Conservation (phyloP, 2,329 filamentous ascomycete genomes). For the Ceratocystis diversiconidia region DNA sequence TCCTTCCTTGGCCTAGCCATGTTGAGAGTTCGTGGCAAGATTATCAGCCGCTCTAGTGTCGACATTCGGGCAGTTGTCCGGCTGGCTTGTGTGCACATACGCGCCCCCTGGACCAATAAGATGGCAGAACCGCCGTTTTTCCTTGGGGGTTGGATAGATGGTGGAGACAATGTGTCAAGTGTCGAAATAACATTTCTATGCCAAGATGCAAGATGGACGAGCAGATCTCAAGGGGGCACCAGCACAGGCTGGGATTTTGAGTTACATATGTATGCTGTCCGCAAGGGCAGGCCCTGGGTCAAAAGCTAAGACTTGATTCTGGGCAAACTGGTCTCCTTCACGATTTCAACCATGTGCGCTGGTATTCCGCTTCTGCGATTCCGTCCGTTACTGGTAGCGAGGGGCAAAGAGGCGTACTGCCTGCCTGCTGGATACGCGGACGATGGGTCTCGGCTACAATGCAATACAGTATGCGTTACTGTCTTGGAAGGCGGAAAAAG, state of each 20-base stretch:
- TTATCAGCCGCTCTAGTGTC: slow-evolving; percentile 26
- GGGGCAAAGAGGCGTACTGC: slow-evolving; percentile 23
- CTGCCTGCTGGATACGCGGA: slow-evolving; percentile 15
- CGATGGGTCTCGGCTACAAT: slow-evolving; percentile 22
- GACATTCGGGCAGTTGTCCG: slow-evolving; percentile 24
- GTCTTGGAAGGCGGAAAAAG: slow-evolving; percentile 12
- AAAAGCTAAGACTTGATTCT: slow-evolving; percentile 14
- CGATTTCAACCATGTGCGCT: slow-evolving; percentile 27
- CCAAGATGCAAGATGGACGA: slow-evolving; percentile 27
- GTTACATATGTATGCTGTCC: slow-evolving; percentile 18
- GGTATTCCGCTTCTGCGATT: slow-evolving; percentile 24
- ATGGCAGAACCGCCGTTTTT: not conserved
- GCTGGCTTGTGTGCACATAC: slow-evolving; percentile 28
- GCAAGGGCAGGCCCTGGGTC: slow-evolving; percentile 19
- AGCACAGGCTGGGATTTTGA: slow-evolving; percentile 22
- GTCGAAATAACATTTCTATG: slow-evolving; percentile 21
- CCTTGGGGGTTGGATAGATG: not conserved
- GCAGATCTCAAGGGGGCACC: slow-evolving; percentile 27
- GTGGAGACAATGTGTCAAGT: slow-evolving; percentile 4
- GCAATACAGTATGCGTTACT: slow-evolving; percentile 20
- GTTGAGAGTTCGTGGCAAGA: slow-evolving; percentile 23
- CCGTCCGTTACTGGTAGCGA: slow-evolving; percentile 21
- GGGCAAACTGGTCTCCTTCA: slow-evolving; percentile 31
- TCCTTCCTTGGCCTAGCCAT: no score
- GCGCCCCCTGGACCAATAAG: slow-evolving; percentile 26